A percentile compares a stretch with the other conserved stretches of the same genome.
Evolutionary conservation across 2,329 filamentous ascomycete species (phyloP).

Genomic region (Lizonia empirigonia): DNA sequence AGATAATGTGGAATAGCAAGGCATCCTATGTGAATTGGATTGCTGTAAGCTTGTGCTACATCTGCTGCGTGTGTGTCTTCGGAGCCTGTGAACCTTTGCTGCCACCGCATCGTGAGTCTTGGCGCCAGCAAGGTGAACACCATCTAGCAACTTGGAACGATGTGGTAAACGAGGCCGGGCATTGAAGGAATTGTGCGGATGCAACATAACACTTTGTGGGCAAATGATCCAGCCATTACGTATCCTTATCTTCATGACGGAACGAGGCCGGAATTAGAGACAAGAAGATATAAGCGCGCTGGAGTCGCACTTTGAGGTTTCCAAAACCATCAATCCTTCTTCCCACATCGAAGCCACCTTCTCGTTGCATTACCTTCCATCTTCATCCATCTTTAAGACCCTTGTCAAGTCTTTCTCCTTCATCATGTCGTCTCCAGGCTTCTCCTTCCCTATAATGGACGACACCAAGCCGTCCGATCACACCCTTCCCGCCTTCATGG

Average conservation of each 20-base stretch:
- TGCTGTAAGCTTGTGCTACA: neutral
- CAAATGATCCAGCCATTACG: conserved; percentile 45
- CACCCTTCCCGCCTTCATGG: conserved; percentile 76
- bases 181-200: conserved; percentile 22
- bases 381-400: neutral
- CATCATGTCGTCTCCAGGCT: conserved; percentile 51
- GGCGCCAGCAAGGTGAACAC: conserved; percentile 22
- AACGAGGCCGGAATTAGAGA: conserved; percentile 44
- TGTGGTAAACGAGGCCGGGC: conserved; percentile 17
- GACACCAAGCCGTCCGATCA: conserved; percentile 67
- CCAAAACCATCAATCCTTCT: conserved; percentile 8
- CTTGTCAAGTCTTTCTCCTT: neutral
- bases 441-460: conserved; percentile 64
- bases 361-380: neutral
- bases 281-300: conserved; percentile 44
- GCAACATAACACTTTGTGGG: conserved; percentile 16
- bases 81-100: neutral
- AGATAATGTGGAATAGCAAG: neutral
- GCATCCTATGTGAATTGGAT: neutral
- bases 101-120: conserved; percentile 22
- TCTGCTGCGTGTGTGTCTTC: neutral
- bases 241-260: conserved; percentile 45
- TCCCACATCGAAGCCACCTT: conserved; percentile 6
- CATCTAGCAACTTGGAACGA: neutral
- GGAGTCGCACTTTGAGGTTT: conserved; percentile 18